These are phyloP conservation scores for Suhomyces bokatorum DNA, from an alignment of 1,139 yeast genomes.

Conservation along the genomic window DNA sequence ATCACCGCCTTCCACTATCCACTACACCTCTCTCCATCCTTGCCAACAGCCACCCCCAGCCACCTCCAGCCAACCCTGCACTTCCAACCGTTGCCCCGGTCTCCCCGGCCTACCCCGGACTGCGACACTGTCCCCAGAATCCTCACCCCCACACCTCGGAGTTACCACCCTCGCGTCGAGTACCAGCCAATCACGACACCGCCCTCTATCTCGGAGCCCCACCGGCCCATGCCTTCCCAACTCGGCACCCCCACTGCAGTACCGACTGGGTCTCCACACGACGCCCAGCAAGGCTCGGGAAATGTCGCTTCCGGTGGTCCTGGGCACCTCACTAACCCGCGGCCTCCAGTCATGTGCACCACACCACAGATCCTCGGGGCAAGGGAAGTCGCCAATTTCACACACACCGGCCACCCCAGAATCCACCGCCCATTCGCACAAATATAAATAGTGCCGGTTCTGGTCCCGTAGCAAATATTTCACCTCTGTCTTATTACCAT, in stretches of 20 bases:
- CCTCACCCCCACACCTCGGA: constrained; percentile 1
- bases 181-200: neutral
- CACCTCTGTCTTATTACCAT: constrained; percentile 4
- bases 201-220: neutral
- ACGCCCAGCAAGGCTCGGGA: constrained; percentile 1
- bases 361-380: constrained; percentile 14
- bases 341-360: constrained; percentile 14
- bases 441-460: constrained; percentile 6
- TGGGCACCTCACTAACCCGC: constrained; percentile 8
- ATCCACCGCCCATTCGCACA: neutral
- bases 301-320: constrained; percentile 9
- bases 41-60: too few species aligned
- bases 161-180: neutral
- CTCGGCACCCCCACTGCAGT: neutral
- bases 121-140: neutral
- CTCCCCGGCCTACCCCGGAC: constrained; percentile 1
- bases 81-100: neutral
- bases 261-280: neutral
- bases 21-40: too few species aligned
- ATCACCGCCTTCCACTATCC: too few species aligned
- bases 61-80: too few species aligned
- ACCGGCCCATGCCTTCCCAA: too few species aligned
- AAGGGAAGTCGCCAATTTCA: constrained; percentile 16
- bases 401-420: constrained; percentile 6
- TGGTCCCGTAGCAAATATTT: neutral